These are phyloP conservation scores for Paecilomyces variotii DNA, from an alignment of 2,329 filamentous ascomycete species.

Conservation along the genomic window DNA sequence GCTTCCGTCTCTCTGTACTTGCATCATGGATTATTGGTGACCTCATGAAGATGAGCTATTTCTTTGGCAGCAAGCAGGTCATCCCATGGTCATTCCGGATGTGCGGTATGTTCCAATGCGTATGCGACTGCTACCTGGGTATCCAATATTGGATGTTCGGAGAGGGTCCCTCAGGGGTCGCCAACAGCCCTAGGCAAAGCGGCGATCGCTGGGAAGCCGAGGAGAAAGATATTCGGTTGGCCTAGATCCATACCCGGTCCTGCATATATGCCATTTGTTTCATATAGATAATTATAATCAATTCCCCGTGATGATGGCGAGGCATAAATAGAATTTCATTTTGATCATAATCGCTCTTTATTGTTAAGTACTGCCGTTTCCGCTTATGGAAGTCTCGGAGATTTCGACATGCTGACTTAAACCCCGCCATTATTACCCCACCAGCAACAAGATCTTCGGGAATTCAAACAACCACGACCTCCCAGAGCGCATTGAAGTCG, in stretches of 20 bases:
- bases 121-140: slow-evolving; percentile 40
- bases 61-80: slow-evolving; percentile 36
- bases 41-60: slow-evolving; percentile 44
- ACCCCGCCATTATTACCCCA: not conserved
- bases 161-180: slow-evolving; percentile 15
- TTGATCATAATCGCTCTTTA: not conserved
- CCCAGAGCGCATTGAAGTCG: not conserved
- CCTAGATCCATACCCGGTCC: slow-evolving; percentile 10
- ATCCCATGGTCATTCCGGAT: slow-evolving; percentile 43
- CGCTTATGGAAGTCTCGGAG: not conserved
- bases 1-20: slow-evolving; percentile 41
- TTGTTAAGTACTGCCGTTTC: not conserved
- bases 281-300: not conserved
- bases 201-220: slow-evolving; percentile 19
- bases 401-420: slow-evolving; percentile 1
- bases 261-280: not conserved
- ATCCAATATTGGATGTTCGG: slow-evolving; percentile 42
- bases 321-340: not conserved
- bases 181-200: slow-evolving; percentile 15
- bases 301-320: not conserved
- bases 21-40: slow-evolving; percentile 43
- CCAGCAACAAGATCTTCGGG: not conserved
- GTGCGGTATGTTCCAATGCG: slow-evolving; percentile 42
- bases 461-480: not conserved
- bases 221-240: slow-evolving; percentile 34